phyloP scores from a whole-genome alignment of 2,329 filamentous ascomycete genomes.

The Coniella vitis region DNA sequence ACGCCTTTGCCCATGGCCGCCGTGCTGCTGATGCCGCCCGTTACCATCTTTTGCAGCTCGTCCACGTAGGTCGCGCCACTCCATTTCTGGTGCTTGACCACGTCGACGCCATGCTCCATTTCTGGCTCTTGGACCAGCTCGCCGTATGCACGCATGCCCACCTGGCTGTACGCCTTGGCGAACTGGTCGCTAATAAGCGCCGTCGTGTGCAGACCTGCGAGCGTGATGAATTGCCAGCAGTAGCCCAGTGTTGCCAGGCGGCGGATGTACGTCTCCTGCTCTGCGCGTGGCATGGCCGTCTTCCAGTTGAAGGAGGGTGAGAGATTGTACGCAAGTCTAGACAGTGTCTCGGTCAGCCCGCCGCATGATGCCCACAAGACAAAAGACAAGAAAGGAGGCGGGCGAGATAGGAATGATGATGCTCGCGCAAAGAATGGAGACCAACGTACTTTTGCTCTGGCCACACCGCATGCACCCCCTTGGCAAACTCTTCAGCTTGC shows the following conservation, averaged over 20 bases:
- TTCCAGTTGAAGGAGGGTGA: constrained; percentile 99
- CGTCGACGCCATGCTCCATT: constrained; percentile 83
- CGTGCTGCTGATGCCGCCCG: constrained; percentile 82
- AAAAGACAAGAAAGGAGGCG: not conserved
- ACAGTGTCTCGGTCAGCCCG: not conserved
- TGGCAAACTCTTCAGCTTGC: constrained; percentile 88
- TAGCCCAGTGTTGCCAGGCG: constrained; percentile 84
- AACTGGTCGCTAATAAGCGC: constrained; percentile 89
- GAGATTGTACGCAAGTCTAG: constrained; percentile 90
- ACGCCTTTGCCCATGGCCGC: constrained; percentile 97
- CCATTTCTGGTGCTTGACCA: constrained; percentile 99
- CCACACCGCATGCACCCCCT: constrained; percentile 88
- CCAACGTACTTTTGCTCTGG: constrained; percentile 95
- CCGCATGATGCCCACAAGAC: not conserved
- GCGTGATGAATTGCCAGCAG: constrained; percentile 99
- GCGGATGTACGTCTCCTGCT: constrained; percentile 96
- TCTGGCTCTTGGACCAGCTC: constrained; percentile 97
- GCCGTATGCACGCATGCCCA: constrained; percentile 94
- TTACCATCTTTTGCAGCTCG: constrained; percentile 94
- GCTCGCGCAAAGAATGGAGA: constrained; percentile 17
- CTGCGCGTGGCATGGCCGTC: constrained; percentile 80
- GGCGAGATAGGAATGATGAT: not conserved
- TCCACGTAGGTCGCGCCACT: constrained; percentile 91
- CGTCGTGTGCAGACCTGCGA: constrained; percentile 91
- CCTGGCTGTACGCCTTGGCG: constrained; percentile 68